Percentiles rank a stretch among this genome's conserved stretches.
phyloP scores from a whole-genome alignment of 2,329 filamentous ascomycete genomes.

The Fusarium fujikuroi region DNA sequence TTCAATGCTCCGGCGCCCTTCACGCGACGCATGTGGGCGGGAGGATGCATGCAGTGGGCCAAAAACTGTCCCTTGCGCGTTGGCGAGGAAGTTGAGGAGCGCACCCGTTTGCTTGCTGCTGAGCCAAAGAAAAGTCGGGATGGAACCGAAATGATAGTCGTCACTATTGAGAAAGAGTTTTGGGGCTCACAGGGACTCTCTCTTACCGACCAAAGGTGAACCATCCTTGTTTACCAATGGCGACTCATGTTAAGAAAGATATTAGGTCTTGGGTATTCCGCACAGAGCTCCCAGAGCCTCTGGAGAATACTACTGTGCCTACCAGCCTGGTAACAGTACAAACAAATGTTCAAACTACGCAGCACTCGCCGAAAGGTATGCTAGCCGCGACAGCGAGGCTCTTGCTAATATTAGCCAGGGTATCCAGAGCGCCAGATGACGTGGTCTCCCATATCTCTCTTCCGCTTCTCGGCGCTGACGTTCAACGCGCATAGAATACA shows the following conservation, averaged over 20 bases:
- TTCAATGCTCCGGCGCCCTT: not conserved
- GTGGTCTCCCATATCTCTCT: not conserved
- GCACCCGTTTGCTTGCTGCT: not conserved
- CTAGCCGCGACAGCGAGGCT: not conserved
- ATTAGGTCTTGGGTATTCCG: not conserved
- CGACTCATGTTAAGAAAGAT: too few species aligned
- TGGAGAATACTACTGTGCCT: not conserved
- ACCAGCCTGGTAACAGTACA: not conserved
- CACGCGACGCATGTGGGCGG: not conserved
- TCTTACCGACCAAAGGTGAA: not conserved
- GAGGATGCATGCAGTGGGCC: not conserved
- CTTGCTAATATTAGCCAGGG: not conserved
- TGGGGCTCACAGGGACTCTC: not conserved
- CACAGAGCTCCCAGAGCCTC: not conserved
- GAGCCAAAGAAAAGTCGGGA: not conserved
- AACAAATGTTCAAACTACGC: not conserved
- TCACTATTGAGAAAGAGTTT: not conserved
- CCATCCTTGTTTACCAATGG: not conserved
- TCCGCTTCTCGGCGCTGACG: not conserved
- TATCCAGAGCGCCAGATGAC: not conserved
- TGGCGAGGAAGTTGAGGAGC: not conserved
- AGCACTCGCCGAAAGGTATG: not conserved
- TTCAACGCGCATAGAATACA: not conserved
- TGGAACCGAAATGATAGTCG: not conserved
- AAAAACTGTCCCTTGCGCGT: not conserved